Evolutionary conservation across 75 land plant genomes (phyloP), one percentile per base, ranked within the genome.

Genomic region (Selaginella moellendorffii): DNA sequence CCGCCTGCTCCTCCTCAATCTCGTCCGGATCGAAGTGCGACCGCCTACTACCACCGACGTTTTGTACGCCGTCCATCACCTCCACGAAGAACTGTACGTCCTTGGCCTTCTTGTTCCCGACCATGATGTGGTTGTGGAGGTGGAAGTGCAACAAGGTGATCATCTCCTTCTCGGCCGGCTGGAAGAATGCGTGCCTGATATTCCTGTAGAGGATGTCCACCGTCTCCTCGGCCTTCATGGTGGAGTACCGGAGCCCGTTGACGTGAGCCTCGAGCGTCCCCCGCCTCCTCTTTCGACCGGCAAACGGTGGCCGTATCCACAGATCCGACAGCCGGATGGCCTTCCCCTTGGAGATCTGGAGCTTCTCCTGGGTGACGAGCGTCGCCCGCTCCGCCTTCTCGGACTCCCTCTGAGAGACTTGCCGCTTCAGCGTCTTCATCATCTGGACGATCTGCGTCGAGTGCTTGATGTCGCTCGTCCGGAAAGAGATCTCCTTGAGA

Each of bases 341-440:
- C 62, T 81, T 88, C 52, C 80, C 73, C 52, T 77, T 91, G 0
- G 79, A 61, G 18, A 85, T 75, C 63, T 84, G 85, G 21, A 91
- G 79, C 36, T 80, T 88, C 68, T 91, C 97, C 66, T 91, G 97
- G 18, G 84, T 81, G 9, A 91, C 97, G 28, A 91, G 72, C 17
- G 97, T 91, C 1, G 97, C 97, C 65, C 95, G 79, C 71, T 91
- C 95, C n/a, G 97, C 97, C 56, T 78, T 82, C 62, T 87, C 97
- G 2, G 95, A 91, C 61, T 91, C 97, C 62, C 95, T 77, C 24
- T 76, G 71, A 1, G 80, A 71, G 27, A 91, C 97, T 0, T 81
- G 83, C 14, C 95, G 76, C 20, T 86, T 67, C 17, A 88, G 88
- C 2, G 86, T 83, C 75, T 91, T 88, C 27, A 88, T 91, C 67